Percentiles rank a stretch among this genome's conserved stretches.
phyloP scores from a whole-genome alignment of 2,329 filamentous ascomycete genomes.

The Lasiodiplodia sp. region DNA sequence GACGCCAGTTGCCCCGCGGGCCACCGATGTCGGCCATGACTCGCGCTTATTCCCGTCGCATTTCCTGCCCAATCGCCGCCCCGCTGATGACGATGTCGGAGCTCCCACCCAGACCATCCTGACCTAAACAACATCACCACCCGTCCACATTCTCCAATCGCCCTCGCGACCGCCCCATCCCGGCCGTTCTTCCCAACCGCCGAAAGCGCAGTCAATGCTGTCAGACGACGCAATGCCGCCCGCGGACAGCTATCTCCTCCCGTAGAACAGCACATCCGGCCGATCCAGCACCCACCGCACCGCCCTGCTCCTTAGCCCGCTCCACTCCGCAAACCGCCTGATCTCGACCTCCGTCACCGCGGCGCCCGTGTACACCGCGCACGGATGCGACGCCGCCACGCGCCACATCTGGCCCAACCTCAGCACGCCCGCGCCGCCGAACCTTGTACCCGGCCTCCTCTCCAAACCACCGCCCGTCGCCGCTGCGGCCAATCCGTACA shows the following conservation, averaged over 20 bases:
- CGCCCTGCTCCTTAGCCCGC: constrained; percentile 7
- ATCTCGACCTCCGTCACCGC: constrained; percentile 16
- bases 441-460: no score
- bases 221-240: background rate
- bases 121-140: background rate
- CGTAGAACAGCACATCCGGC: constrained; percentile 20
- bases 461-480: no score
- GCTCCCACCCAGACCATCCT: background rate
- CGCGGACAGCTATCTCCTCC: constrained; percentile 18
- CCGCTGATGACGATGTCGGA: constrained; percentile 2
- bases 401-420: constrained; percentile 5
- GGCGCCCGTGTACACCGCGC: constrained; percentile 17
- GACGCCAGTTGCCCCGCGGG: constrained; percentile 9
- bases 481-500: background rate
- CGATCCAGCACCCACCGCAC: constrained; percentile 21
- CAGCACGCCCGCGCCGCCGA: background rate
- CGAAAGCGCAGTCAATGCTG: background rate
- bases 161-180: background rate
- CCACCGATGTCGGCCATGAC: constrained; percentile 19
- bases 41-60: constrained; percentile 19
- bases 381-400: constrained; percentile 25
- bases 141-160: background rate
- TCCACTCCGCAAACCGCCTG: constrained; percentile 13
- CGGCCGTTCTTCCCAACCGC: background rate
- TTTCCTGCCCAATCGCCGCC: constrained; percentile 13